Percentiles rank a stretch among this genome's conserved stretches.
phyloP scores from a whole-genome alignment of 1,284 basidiomycete species.

The Ganoderma meredithae region DNA sequence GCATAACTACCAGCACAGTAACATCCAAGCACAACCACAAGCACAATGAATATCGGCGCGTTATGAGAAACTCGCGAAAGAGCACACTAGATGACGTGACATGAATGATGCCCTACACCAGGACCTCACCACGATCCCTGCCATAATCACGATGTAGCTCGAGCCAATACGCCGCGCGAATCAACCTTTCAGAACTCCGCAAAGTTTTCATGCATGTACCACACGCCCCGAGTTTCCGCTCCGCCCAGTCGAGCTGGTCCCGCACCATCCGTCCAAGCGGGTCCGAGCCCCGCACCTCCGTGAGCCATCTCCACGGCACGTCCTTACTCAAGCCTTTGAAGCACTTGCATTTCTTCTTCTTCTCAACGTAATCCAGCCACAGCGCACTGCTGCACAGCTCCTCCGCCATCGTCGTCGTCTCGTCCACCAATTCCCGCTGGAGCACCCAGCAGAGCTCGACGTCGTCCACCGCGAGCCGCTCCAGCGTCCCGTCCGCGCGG shows the following conservation, averaged over 20 bases:
- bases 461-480: conserved; percentile 12
- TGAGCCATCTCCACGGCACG: neutral
- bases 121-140: too few species aligned
- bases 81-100: too few species aligned
- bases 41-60: too few species aligned
- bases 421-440: neutral
- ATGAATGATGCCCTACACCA: too few species aligned
- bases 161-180: neutral
- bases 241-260: neutral
- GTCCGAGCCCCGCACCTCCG: neutral
- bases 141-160: neutral
- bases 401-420: neutral
- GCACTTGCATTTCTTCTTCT: neutral
- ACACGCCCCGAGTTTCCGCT: neutral
- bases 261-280: neutral
- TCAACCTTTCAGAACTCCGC: neutral
- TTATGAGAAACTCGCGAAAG: too few species aligned
- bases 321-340: neutral
- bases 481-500: conserved; percentile 5
- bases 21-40: too few species aligned
- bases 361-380: neutral
- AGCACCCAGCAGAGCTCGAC: conserved; percentile 7
- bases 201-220: neutral
- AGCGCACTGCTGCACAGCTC: neutral
- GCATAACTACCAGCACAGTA: too few species aligned